These are phyloP conservation scores for Auricularia cornea DNA, from an alignment of 768 basidiomycete species.

Conservation along the genomic window DNA sequence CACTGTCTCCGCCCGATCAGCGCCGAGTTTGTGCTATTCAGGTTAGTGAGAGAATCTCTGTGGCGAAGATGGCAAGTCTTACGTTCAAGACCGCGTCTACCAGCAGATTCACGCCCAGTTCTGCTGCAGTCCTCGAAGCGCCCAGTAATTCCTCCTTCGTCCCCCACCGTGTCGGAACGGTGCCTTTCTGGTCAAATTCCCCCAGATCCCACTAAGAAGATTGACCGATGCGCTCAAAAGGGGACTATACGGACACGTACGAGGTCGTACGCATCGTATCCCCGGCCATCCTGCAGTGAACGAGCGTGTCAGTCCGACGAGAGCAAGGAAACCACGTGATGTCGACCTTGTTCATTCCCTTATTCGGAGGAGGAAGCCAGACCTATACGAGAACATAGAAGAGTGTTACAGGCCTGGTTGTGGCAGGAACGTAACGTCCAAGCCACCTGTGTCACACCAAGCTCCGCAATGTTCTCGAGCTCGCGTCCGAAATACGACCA, in stretches of 20 bases:
- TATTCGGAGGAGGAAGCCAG: conserved; percentile 81
- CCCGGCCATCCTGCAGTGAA: conserved; percentile 50
- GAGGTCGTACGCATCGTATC: conserved; percentile 78
- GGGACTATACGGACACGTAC: conserved; percentile 31
- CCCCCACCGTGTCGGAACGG: conserved; percentile 75
- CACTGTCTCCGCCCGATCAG: conserved; percentile 65
- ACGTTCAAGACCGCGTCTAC: conserved; percentile 91
- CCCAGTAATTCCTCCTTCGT: conserved; percentile 67
- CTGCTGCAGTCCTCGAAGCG: conserved; percentile 60
- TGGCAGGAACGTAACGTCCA: neutral
- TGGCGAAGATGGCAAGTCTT: conserved; percentile 11
- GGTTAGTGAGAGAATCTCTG: neutral
- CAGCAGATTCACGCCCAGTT: conserved; percentile 62
- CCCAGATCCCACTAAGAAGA: conserved; percentile 71
- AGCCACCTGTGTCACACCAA: conserved; percentile 55
- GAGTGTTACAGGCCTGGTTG: neutral
- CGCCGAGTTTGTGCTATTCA: conserved; percentile 73
- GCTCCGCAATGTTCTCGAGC: conserved; percentile 48
- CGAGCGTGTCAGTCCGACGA: neutral
- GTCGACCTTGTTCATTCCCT: conserved; percentile 55
- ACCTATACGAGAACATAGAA: conserved; percentile 26
- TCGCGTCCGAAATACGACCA: conserved; percentile 69
- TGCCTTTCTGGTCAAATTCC: conserved; percentile 73
- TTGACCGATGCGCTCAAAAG: neutral
- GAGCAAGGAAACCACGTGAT: conserved; percentile 5